Base-by-base conservation (phyloP, 1,284 basidiomycete species). In the Athelia sp. region DNA sequence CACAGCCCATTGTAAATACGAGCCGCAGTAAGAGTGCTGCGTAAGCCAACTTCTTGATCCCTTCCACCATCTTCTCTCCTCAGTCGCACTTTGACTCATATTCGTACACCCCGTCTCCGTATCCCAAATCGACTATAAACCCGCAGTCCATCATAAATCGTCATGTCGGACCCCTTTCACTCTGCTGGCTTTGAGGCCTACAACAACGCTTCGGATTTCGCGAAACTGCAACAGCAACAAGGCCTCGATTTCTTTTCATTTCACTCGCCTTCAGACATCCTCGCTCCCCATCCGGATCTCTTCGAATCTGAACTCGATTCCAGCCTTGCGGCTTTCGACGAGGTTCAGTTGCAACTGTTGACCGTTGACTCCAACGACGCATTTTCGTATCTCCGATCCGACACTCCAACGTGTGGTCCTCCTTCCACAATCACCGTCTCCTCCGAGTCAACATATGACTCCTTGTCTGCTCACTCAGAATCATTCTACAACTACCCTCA, bases 221-320 rank as follows among this genome's bases (percentile, higher is more conserved):
- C 36, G 4, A 40, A 31, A 24, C 18, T 45, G 6, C 45, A 46
- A 24, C 45, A 32, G 29, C 45, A 46, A 26, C 43, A 44, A 44
- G 70, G 70, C 65, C 70, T 84, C 65, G 83, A 84, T 68, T 81
- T 84, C 69, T 74, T 80, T 65, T 82, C 81, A 60, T 86, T 84
- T 73, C 76, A 76, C 61, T 72, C 78, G 50, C 72, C 81, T 56
- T 73, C 77, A 56, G 83, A 86, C 70, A 73, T 87, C 64, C 72
- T 81, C 57, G 82, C 82, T 44, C 85, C 86, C 46, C 79, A 84
- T 63, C 84, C 86, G 54, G 87, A 90, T 74, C 75, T 82, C 54
- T 90, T 90, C 70, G 88, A 90, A 61, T 77, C 79, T 47, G 88
- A 90, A 67, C 77, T 90, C 62, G 88, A 90, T 69, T 73, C 73